Conservation (phyloP, 768 basidiomycete genomes). For the Steccherinum ochraceum region DNA sequence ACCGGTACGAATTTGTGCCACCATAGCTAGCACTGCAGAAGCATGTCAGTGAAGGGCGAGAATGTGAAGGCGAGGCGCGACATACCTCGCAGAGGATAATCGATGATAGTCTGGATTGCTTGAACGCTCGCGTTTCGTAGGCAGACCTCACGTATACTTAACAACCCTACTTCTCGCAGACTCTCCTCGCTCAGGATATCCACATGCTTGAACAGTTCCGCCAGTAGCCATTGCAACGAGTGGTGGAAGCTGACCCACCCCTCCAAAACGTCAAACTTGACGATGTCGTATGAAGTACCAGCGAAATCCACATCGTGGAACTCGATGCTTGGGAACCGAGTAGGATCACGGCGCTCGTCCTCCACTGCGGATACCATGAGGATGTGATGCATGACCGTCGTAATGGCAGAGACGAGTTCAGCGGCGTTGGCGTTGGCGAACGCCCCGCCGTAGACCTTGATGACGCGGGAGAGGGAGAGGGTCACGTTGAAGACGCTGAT, state of each 20-base stretch:
- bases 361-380: constrained; percentile 61
- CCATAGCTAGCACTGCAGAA: constrained; percentile 70
- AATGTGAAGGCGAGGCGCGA: constrained; percentile 2
- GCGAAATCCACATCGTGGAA: constrained; percentile 70
- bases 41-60: background rate
- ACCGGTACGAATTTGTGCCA: constrained; percentile 91
- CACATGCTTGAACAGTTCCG: constrained; percentile 83
- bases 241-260: constrained; percentile 92
- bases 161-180: constrained; percentile 44
- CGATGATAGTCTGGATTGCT: constrained; percentile 70
- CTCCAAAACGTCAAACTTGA: constrained; percentile 73
- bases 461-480: constrained; percentile 80
- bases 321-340: constrained; percentile 52
- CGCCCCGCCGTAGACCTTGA: constrained; percentile 85
- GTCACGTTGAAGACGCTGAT: constrained; percentile 95
- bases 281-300: constrained; percentile 47
- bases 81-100: constrained; percentile 78
- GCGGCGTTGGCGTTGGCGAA: constrained; percentile 53
- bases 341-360: constrained; percentile 62
- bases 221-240: constrained; percentile 84
- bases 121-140: constrained; percentile 56
- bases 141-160: constrained; percentile 56
- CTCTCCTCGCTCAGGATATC: constrained; percentile 54
- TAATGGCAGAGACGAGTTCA: constrained; percentile 62
- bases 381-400: constrained; percentile 64